Evolutionary conservation across 768 basidiomycete genomes (phyloP), one percentile per base, ranked within the genome.

Genomic region (Boletus sensibilis): DNA sequence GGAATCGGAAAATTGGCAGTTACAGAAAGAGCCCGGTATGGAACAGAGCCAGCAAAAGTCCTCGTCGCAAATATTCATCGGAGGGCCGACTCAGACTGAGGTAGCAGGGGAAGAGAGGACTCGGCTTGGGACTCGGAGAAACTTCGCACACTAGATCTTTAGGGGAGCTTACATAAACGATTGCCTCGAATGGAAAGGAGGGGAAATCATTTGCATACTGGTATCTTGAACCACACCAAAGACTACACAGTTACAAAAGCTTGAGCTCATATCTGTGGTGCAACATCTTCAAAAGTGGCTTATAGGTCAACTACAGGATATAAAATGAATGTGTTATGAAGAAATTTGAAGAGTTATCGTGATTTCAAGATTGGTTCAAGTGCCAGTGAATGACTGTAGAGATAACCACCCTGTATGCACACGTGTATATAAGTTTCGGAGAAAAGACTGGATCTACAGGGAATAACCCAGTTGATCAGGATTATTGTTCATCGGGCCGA

Each of bases 401-500:
- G 12, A 20, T 29, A 38, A 12, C 13, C 18, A 29, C n/a, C 4
- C 20, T 13, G 21, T 6, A 5, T 11, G 1, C 3, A 14, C 14
- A n/a, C 9, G 25, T 39, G 16, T 29, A 45, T n/a, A n/a, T n/a
- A n/a, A n/a, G 31, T 7, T 7, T 7, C 10, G 31, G 18, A 21
- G 6, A 34, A 39, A 39, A 31, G 3, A 39, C 12, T 18, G 3
- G 4, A 57, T 44, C 35, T 66, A 74, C 23, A 62, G 62, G 29
- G 34, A 54, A 59, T 74, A 78, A 23, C 76, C 75, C 20, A 33
- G 52, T 25, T 79, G 70, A 10, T 59, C 62, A 18, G 64, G 59
- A 50, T 63, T 66, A 57, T 79, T 79, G 13, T 1, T 47, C 18
- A 58, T 55, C 16, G 29, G n/a, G 27, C 82, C 80, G 53, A 62